A percentile compares a stretch with the other conserved stretches of the same genome.
These are phyloP conservation scores for Linnemannia zychae DNA, from an alignment of 192 early-diverging fungal genomes.

Conservation along the genomic window DNA sequence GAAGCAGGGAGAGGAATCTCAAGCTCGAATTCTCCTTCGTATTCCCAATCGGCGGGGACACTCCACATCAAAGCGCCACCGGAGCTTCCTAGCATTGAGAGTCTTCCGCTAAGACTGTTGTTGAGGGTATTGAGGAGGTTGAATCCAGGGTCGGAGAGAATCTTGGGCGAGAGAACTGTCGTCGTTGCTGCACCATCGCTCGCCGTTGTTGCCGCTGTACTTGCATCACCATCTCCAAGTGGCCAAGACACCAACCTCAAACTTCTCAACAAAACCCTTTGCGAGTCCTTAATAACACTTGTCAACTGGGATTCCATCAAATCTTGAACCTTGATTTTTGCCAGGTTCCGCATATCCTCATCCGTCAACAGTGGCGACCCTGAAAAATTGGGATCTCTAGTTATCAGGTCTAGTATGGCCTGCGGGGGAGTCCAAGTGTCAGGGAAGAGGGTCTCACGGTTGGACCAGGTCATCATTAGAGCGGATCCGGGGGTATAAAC, in stretches of 20 bases:
- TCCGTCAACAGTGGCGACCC: constrained; percentile 17
- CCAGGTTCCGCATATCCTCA: constrained; percentile 31
- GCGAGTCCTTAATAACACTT: constrained; percentile 24
- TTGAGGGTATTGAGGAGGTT: constrained; percentile 16
- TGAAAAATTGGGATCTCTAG: constrained; percentile 20
- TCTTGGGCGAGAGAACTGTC: background rate
- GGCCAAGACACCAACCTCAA: constrained; percentile 43
- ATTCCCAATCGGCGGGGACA: constrained; percentile 49
- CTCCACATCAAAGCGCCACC: constrained; percentile 32
- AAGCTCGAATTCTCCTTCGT: constrained; percentile 53
- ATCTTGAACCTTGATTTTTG: constrained; percentile 22
- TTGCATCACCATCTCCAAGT: background rate
- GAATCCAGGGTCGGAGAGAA: constrained; percentile 27
- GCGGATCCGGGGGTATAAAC: constrained; percentile 35
- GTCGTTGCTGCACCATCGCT: background rate
- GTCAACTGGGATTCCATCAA: constrained; percentile 9
- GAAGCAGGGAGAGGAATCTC: constrained; percentile 19
- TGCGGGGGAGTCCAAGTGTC: constrained; percentile 26
- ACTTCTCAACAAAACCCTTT: constrained; percentile 8
- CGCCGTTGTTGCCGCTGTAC: background rate
- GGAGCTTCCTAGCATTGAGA: constrained; percentile 5
- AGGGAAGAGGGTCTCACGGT: constrained; percentile 18
- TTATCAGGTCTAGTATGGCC: constrained; percentile 25
- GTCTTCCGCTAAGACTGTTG: background rate
- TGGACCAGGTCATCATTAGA: constrained; percentile 41